A percentile compares a stretch with the other conserved stretches of the same genome.
Conservation (phyloP, 2,329 filamentous ascomycete genomes). For the Colletotrichum viniferum region DNA sequence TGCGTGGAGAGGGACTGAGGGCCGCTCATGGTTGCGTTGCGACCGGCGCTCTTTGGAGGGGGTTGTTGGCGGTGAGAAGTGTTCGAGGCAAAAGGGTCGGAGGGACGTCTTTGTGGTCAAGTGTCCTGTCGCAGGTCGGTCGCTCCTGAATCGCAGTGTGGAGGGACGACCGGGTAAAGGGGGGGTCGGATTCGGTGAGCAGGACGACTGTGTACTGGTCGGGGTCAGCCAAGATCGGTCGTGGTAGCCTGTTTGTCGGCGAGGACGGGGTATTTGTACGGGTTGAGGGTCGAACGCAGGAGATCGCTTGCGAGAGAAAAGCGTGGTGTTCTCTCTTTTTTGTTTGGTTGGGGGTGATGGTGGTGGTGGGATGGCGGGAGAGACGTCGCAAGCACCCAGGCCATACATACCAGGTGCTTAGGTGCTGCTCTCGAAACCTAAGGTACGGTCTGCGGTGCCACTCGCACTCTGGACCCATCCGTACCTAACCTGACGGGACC, state of each 20-base stretch:
- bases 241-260: not conserved
- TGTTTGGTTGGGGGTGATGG: not conserved
- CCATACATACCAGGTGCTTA: not conserved
- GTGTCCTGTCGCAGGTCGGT: slow-evolving; percentile 19
- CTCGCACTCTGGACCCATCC: no score
- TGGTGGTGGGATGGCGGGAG: slow-evolving; percentile 4
- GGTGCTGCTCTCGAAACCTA: slow-evolving; percentile 3
- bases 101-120: slow-evolving; percentile 9
- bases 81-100: not conserved
- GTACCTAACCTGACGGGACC: not conserved
- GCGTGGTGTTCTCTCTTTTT: not conserved
- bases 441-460: no score
- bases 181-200: not conserved
- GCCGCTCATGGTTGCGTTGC: slow-evolving; percentile 18
- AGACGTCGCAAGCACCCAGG: slow-evolving; percentile 15
- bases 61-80: not conserved
- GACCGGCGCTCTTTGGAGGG: not conserved
- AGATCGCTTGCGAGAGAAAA: not conserved
- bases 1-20: slow-evolving; percentile 5
- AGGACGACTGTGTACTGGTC: not conserved
- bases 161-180: slow-evolving; percentile 6
- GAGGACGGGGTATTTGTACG: slow-evolving; percentile 1
- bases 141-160: slow-evolving; percentile 18
- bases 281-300: not conserved
- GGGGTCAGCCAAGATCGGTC: not conserved